Base-by-base conservation (phyloP, 2,329 filamentous ascomycete species). In the Lecanicillium sp. region DNA sequence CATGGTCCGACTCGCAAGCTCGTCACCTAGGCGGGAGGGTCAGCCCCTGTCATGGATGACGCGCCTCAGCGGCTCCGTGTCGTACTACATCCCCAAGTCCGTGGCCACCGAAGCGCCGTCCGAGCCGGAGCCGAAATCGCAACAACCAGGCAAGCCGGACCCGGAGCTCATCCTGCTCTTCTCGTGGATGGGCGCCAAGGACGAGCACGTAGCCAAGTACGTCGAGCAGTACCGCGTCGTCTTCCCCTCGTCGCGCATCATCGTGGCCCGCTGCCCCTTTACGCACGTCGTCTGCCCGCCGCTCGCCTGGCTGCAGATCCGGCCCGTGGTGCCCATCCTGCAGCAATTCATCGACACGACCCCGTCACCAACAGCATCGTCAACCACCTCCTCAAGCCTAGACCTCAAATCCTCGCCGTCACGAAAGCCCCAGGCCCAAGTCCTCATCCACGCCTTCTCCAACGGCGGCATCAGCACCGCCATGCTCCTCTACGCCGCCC, bases 151-250 rank as follows among this genome's bases (percentile, higher is more conserved):
- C n/a, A 19, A 25, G 29, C 5, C n/a, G 8, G 49, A 60, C 9
- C 70, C 72, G 11, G 64, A 64, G 38, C 60, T 75, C 27, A 60
- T 75, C 40, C 45, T 74, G 17, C 35, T 75, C 27, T 61, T 65
- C 27, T 57, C 63, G 7, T 76, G 72, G 72, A 71, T 73, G 62
- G 65, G 62, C 32, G 71, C 72, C 9, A 60, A 52, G n/a, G 64
- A 71, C 29, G 51, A 53, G 6, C 69, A 75, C 49, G 65, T 75
- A 32, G 61, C 62, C 46, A 76, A 76, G 47, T 76, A 75, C 50
- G 59, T 70, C 19, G 48, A 58, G 4, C 55, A 58, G 18, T 66
- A 74, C 50, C 67, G 66, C 44, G 41, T 47, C 5, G 49, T 64
- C 14, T 73, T 66, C 50, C 69, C 71, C 2, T 51, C 52, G 5